Evolutionary conservation across 2,329 filamentous ascomycete genomes (phyloP), one percentile per base, ranked within the genome.

Genomic region (Neofusicoccum ribis): DNA sequence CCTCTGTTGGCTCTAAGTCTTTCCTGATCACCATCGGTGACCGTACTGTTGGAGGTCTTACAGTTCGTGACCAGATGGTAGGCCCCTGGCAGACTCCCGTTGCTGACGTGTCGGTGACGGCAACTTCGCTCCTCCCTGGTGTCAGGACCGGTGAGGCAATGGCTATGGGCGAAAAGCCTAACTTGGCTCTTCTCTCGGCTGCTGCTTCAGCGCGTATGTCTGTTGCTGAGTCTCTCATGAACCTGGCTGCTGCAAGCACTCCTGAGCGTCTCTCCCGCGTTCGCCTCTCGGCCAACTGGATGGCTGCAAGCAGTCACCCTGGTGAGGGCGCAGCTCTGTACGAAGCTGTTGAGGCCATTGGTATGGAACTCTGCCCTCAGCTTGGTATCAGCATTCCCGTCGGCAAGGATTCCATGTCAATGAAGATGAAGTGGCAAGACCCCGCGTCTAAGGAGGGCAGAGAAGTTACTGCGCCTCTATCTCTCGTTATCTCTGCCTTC

Each of bases 11-110:
- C n/a, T 97, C 93, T 23, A 98, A 98, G 80, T 93, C 90, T 23
- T 99, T 98, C 82, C 84, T 99, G 43, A 97, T 99, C 73, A 98
- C 95, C 1, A 99, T 98, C 70, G 93, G 91, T 58, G 95, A 98
- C 77, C 88, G 95, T 68, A 92, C 91, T 34, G 93, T 98, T 36
- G 94, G 94, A 69, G 95, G 94, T 59, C 84, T 98, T 65, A 93
- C 92, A 7, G 88, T 90, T 9, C 87, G 93, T 68, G 95, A 98
- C 74, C 95, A 98, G 78, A 93, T 98, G 87, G 94, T 97, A 63
- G 95, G 95, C 1, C 92, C 91, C 59, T 98, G 94, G 94, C 95
- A 98, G 77, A 91, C 89, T 12, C 95, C 95, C 2, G 93, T 98
- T 14, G 89, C 95, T 3, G 93, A 99, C 77, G 93, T 96, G 54